These are phyloP conservation scores for Clarkia xantiana DNA, from an alignment of 345 rosid genomes.

Conservation along the genomic window DNA sequence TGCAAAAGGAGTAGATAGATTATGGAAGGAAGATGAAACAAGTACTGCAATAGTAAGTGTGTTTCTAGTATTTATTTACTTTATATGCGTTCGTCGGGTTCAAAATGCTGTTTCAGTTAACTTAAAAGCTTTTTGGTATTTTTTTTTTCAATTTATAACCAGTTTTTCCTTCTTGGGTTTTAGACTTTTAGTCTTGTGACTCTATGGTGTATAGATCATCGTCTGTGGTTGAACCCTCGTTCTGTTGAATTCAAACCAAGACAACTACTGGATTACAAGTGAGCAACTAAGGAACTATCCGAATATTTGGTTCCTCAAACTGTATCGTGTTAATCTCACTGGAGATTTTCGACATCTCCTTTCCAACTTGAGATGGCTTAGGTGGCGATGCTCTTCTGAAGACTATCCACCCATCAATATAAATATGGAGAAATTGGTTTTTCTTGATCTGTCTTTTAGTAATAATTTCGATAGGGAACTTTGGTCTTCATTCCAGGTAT, in stretches of 20 bases:
- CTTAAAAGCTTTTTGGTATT: too few species aligned
- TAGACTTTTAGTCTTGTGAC: too few species aligned
- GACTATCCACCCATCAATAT: neutral
- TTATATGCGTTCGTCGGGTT: too few species aligned
- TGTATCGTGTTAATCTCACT: neutral
- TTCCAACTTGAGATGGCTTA: neutral
- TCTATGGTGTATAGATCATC: neutral
- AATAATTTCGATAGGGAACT: too few species aligned
- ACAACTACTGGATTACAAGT: neutral
- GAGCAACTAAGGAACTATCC: neutral
- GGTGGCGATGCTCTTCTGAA: slow-evolving; percentile 1
- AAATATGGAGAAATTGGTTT: neutral
- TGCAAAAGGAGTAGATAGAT: neutral
- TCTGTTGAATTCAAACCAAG: neutral
- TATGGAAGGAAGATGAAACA: neutral
- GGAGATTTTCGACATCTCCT: slow-evolving; percentile 3
- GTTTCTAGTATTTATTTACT: too few species aligned
- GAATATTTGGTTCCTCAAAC: neutral
- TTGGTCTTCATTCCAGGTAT: too few species aligned
- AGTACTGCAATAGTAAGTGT: fast-evolving
- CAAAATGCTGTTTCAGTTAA: too few species aligned
- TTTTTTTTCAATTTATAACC: neutral
- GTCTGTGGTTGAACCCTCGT: neutral
- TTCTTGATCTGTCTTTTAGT: neutral
- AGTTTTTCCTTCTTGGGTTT: neutral